Evolutionary conservation across 768 basidiomycete species (phyloP).

Genomic region (Neoboletus brunneissimus): DNA sequence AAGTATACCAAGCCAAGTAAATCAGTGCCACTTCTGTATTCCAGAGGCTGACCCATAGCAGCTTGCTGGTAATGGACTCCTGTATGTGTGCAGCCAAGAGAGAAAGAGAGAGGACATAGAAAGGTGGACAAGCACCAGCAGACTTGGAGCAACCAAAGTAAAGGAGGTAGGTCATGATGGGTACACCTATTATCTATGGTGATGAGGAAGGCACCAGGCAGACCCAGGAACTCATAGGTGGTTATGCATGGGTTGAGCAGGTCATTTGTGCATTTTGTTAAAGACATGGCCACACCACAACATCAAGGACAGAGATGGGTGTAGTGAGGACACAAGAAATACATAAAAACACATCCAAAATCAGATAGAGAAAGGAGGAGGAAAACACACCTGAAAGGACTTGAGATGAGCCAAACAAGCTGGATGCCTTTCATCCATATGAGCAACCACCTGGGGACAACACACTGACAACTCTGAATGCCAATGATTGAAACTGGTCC

Average conservation of each 20-base stretch:
- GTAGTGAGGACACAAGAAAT: no score
- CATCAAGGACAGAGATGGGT: neutral
- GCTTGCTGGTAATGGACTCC: slow-evolving; percentile 42
- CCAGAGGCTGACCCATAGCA: slow-evolving; percentile 78
- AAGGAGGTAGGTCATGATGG: slow-evolving; percentile 67
- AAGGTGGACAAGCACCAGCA: slow-evolving; percentile 67
- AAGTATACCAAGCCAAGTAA: slow-evolving; percentile 91
- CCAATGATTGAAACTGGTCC: no score
- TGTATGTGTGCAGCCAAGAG: slow-evolving; percentile 38
- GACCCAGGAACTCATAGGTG: slow-evolving; percentile 80
- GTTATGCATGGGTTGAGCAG: slow-evolving; percentile 70
- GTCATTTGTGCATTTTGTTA: slow-evolving; percentile 19
- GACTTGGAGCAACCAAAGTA: slow-evolving; percentile 76
- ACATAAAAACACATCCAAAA: no score
- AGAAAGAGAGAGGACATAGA: slow-evolving; percentile 36
- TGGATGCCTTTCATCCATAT: no score
- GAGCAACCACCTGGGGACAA: no score
- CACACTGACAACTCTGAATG: no score
- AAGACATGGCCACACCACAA: slow-evolving; percentile 15
- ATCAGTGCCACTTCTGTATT: slow-evolving; percentile 72
- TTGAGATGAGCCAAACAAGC: no score
- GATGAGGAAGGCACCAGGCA: slow-evolving; percentile 70
- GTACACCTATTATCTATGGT: slow-evolving; percentile 70
- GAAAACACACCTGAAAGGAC: no score
- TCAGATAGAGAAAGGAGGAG: no score